Percentiles rank a stretch among this genome's conserved stretches.
Evolutionary conservation across 1,284 basidiomycete species (phyloP).

Genomic region (Boletellus sp.): DNA sequence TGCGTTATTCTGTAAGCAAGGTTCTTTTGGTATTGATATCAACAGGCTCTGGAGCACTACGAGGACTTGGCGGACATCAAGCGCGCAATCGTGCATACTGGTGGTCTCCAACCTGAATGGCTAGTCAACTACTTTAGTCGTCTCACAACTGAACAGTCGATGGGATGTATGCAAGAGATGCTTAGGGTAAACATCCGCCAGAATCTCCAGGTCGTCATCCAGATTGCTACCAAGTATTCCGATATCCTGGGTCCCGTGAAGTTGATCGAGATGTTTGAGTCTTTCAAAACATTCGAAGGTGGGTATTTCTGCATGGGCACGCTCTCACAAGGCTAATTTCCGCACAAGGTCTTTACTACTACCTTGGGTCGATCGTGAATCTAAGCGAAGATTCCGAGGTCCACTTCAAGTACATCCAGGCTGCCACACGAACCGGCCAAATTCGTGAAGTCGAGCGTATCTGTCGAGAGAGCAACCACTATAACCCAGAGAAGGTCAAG

Average conservation of each 20-base stretch:
- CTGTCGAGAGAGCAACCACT: constrained; percentile 94
- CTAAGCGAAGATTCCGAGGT: constrained; percentile 95
- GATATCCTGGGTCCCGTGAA: constrained; percentile 97
- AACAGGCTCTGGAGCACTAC: constrained; percentile 96
- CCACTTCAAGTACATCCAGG: constrained; percentile 99
- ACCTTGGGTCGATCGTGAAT: constrained; percentile 96
- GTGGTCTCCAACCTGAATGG: constrained; percentile 91
- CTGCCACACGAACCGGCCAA: constrained; percentile 96
- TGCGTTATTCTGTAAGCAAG: constrained; percentile 5
- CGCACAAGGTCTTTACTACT: constrained; percentile 87
- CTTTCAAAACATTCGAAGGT: constrained; percentile 97
- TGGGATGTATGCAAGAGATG: constrained; percentile 98
- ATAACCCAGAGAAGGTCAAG: constrained; percentile 99
- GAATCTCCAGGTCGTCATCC: constrained; percentile 95
- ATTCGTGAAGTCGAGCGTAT: constrained; percentile 99
- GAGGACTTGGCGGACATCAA: constrained; percentile 98
- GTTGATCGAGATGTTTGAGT: constrained; percentile 98
- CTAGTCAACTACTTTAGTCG: constrained; percentile 97
- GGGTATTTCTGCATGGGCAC: constrained; percentile 5
- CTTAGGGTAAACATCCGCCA: constrained; percentile 95
- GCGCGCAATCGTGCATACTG: constrained; percentile 94
- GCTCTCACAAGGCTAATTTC: constrained; percentile 1
- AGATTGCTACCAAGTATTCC: constrained; percentile 99
- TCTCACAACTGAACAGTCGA: constrained; percentile 97
- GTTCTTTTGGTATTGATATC: constrained; percentile 11